Evolutionary conservation across 345 rosid species (phyloP).

Genomic region (Sisymbrium altissimum): DNA sequence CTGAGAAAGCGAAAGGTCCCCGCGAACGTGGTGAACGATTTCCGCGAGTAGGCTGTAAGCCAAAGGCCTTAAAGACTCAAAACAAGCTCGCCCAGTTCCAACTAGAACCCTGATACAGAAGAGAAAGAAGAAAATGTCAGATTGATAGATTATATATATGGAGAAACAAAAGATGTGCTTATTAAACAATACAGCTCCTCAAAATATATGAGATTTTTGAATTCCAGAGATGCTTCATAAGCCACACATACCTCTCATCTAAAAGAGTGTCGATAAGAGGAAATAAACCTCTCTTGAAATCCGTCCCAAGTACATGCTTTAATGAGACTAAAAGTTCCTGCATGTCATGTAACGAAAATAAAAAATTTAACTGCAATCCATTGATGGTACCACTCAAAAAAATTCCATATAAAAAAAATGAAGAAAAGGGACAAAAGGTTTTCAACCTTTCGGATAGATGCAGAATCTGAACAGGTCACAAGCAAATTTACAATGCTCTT

Average conservation of each 20-base stretch:
- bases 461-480: slow-evolving; percentile 97
- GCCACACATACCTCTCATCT: slow-evolving; percentile 73
- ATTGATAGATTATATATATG: not conserved
- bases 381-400: not conserved
- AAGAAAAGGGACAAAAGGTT: slow-evolving; percentile 7
- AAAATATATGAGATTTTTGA: not conserved
- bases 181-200: slow-evolving; percentile 5
- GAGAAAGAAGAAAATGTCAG: not conserved
- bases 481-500: slow-evolving; percentile 97
- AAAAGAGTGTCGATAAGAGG: slow-evolving; percentile 92
- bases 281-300: slow-evolving; percentile 96
- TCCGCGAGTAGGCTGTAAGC: slow-evolving; percentile 98
- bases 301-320: slow-evolving; percentile 97
- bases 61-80: slow-evolving; percentile 94
- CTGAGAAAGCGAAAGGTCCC: slow-evolving; percentile 84
- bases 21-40: slow-evolving; percentile 98
- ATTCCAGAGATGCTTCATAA: slow-evolving; percentile 1
- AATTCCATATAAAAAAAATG: not conserved
- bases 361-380: not conserved
- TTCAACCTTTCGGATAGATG: slow-evolving; percentile 84
- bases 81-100: slow-evolving; percentile 98
- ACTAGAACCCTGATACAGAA: slow-evolving; percentile 71
- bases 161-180: not conserved
- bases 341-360: slow-evolving; percentile 32
- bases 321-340: slow-evolving; percentile 96